phyloP scores from a whole-genome alignment of 2,329 filamentous ascomycete genomes.

The Cladosporium sp. region DNA sequence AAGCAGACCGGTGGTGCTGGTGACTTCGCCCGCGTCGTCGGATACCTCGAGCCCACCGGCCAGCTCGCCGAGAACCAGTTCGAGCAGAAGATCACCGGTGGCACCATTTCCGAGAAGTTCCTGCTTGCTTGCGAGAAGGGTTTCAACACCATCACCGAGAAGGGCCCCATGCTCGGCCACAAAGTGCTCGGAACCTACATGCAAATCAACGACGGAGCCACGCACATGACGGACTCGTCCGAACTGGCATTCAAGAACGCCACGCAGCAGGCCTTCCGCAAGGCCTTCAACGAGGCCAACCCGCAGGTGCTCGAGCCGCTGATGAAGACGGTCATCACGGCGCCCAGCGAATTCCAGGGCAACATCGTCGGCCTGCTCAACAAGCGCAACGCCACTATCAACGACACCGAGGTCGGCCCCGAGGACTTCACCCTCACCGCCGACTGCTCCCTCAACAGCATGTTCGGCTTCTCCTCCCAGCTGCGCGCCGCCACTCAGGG shows the following conservation, averaged over 20 bases:
- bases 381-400: slow-evolving; percentile 92
- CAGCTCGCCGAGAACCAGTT: slow-evolving; percentile 73
- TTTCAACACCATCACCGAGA: slow-evolving; percentile 76
- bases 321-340: slow-evolving; percentile 97
- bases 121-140: slow-evolving; percentile 92
- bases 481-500: slow-evolving; percentile 91
- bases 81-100: slow-evolving; percentile 81
- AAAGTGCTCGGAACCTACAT: slow-evolving; percentile 84
- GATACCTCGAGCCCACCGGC: slow-evolving; percentile 83
- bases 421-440: slow-evolving; percentile 93
- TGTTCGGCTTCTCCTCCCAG: slow-evolving; percentile 96
- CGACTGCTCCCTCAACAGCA: slow-evolving; percentile 90
- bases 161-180: slow-evolving; percentile 89
- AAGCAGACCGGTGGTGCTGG: slow-evolving; percentile 94
- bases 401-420: slow-evolving; percentile 87
- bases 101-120: slow-evolving; percentile 93
- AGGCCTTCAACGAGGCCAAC: slow-evolving; percentile 76
- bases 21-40: slow-evolving; percentile 89
- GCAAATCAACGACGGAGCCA: slow-evolving; percentile 94
- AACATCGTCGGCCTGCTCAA: slow-evolving; percentile 92
- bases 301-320: slow-evolving; percentile 89
- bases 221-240: slow-evolving; percentile 95
- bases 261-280: slow-evolving; percentile 93
- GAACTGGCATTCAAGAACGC: slow-evolving; percentile 95
- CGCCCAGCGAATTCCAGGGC: slow-evolving; percentile 96